phyloP scores from a whole-genome alignment of 176 grass and related monocot species.

The Dendrocalamus sinicus region DNA sequence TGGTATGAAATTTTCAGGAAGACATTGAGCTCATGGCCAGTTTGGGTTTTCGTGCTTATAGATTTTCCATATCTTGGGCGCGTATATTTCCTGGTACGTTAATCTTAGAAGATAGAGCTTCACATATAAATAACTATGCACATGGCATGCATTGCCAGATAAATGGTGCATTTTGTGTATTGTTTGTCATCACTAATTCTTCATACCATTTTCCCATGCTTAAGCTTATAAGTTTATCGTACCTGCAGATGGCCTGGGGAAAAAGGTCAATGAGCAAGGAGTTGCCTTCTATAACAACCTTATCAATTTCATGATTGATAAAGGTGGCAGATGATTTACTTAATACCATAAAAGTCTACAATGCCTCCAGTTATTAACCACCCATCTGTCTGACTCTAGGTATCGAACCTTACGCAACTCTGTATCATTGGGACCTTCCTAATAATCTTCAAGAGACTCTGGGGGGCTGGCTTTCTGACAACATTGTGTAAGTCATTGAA shows the following conservation, averaged over 20 bases:
- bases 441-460: constrained; percentile 70
- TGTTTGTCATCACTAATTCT: neutral
- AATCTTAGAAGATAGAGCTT: constrained; percentile 27
- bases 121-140: constrained; percentile 1
- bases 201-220: neutral
- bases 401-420: constrained; percentile 84
- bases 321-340: constrained; percentile 65
- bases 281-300: constrained; percentile 88
- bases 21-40: constrained; percentile 93
- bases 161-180: constrained; percentile 3
- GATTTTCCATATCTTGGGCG: constrained; percentile 97
- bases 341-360: constrained; percentile 49
- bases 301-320: constrained; percentile 86
- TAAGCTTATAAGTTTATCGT: constrained; percentile 41
- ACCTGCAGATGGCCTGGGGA: constrained; percentile 83
- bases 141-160: neutral
- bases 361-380: constrained; percentile 42
- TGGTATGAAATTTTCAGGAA: constrained; percentile 60
- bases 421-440: constrained; percentile 99
- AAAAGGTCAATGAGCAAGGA: constrained; percentile 75
- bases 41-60: constrained; percentile 85
- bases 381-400: constrained; percentile 56
- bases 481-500: constrained; percentile 82
- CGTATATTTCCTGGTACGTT: constrained; percentile 94
- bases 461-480: constrained; percentile 88